phyloP scores from a whole-genome alignment of 345 rosid species.

The Eutrema heterophyllum region DNA sequence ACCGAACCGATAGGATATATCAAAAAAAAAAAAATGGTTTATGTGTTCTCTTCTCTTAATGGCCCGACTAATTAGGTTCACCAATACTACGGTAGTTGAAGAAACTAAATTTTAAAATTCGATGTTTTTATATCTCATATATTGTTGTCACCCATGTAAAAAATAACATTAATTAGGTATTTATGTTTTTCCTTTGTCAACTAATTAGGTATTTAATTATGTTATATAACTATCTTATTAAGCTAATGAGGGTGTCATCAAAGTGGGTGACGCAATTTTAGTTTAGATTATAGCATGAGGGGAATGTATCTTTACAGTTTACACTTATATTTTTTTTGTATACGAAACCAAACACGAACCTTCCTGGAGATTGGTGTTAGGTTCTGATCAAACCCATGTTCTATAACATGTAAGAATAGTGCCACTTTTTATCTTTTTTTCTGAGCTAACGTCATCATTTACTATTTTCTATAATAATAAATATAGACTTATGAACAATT shows the following conservation, averaged over 20 bases:
- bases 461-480: not conserved
- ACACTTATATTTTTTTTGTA: slow-evolving; percentile 28
- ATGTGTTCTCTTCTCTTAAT: slow-evolving; percentile 16
- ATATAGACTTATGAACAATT: not conserved
- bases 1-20: too few relatives aligned
- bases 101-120: not conserved
- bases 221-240: not conserved
- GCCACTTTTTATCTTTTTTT: slow-evolving; percentile 29
- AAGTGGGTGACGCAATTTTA: slow-evolving; percentile 7
- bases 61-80: slow-evolving; percentile 19
- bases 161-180: not conserved
- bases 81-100: slow-evolving; percentile 24
- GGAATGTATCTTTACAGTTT: slow-evolving; percentile 37
- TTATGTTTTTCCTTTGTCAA: too few relatives aligned
- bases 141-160: not conserved
- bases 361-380: slow-evolving; percentile 23
- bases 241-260: not conserved
- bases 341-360: slow-evolving; percentile 31
- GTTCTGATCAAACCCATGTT: slow-evolving; percentile 40
- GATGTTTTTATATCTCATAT: not conserved
- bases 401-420: slow-evolving; percentile 35
- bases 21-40: not conserved
- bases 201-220: not conserved
- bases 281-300: slow-evolving; percentile 15
- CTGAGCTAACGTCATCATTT: slow-evolving; percentile 5